Percentiles rank a stretch among this genome's conserved stretches.
Conservation (phyloP, 1,284 basidiomycete species). For the Malassezia furfur region DNA sequence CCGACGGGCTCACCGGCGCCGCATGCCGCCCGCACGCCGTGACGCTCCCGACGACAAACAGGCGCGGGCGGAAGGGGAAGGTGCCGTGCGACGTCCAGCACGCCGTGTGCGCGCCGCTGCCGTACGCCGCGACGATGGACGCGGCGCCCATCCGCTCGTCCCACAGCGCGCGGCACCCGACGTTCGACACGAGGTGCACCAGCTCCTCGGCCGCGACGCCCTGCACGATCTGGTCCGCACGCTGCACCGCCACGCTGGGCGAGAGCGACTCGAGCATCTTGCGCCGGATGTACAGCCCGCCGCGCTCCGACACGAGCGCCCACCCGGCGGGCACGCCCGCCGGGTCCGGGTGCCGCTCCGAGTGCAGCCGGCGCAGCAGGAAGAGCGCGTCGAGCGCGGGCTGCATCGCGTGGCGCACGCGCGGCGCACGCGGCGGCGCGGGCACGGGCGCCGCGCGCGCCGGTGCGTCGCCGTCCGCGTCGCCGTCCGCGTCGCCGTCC, state of each 20-base stretch:
- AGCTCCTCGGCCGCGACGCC: conserved; percentile 83
- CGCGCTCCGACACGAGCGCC: conserved; percentile 69
- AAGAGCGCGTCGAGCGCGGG: conserved; percentile 41
- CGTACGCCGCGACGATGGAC: conserved; percentile 67
- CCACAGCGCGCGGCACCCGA: conserved; percentile 63
- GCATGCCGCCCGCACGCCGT: conserved; percentile 52
- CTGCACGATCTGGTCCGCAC: conserved; percentile 83
- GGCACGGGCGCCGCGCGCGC: not conserved
- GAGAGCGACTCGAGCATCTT: conserved; percentile 70
- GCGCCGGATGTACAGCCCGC: conserved; percentile 65
- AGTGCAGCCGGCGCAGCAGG: conserved; percentile 36
- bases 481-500: not conserved
- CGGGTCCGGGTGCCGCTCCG: conserved; percentile 49
- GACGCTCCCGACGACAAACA: conserved; percentile 70
- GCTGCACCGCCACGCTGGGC: conserved; percentile 70
- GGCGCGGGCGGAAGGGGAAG: conserved; percentile 83
- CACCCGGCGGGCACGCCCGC: conserved; percentile 59
- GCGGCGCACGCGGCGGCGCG: not conserved
- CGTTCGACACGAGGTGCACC: conserved; percentile 61
- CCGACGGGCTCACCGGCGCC: conserved; percentile 38
- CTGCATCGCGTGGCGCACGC: conserved; percentile 24
- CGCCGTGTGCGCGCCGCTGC: conserved; percentile 60
- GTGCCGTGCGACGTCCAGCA: conserved; percentile 56
- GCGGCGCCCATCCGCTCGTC: conserved; percentile 70
- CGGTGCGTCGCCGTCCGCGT: not conserved